Percentiles rank a stretch among this genome's conserved stretches.
Conservation (phyloP, 2,329 filamentous ascomycete species). For the Camillea tinctor region DNA sequence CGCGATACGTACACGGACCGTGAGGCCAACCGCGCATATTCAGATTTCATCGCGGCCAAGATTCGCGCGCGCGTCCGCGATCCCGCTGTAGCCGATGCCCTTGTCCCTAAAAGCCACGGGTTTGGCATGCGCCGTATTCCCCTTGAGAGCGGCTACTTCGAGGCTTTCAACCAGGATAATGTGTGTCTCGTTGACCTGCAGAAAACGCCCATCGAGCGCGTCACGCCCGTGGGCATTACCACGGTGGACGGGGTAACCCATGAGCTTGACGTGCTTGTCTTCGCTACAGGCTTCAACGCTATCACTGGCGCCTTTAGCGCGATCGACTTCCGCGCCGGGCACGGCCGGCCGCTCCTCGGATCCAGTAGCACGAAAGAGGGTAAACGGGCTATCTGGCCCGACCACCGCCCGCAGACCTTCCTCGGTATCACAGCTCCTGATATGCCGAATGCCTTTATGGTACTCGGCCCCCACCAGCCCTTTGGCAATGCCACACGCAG, state of each 20-base stretch:
- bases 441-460: slow-evolving; percentile 19
- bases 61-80: slow-evolving; percentile 9
- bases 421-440: slow-evolving; percentile 13
- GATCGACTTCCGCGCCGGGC: slow-evolving; percentile 35
- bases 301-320: slow-evolving; percentile 40
- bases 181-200: slow-evolving; percentile 34
- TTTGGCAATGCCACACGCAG: slow-evolving; percentile 5
- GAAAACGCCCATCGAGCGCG: slow-evolving; percentile 19
- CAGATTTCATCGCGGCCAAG: slow-evolving; percentile 10
- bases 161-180: slow-evolving; percentile 34
- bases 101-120: slow-evolving; percentile 10
- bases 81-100: slow-evolving; percentile 3
- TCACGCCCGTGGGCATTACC: slow-evolving; percentile 25
- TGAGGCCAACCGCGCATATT: slow-evolving; percentile 3
- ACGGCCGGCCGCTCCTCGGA: too few relatives aligned
- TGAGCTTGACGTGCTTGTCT: slow-evolving; percentile 34
- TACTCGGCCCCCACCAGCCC: slow-evolving; percentile 17
- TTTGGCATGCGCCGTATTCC: slow-evolving; percentile 51
- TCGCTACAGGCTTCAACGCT: slow-evolving; percentile 45
- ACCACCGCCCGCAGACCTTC: slow-evolving; percentile 6
- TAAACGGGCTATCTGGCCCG: too few relatives aligned
- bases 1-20: slow-evolving; percentile 8
- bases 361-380: background rate
- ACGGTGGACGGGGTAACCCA: slow-evolving; percentile 22
- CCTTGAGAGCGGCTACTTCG: slow-evolving; percentile 32